These are phyloP conservation scores for Vitis hybrid DNA, from an alignment of 177 flowering plant species.

Conservation along the genomic window DNA sequence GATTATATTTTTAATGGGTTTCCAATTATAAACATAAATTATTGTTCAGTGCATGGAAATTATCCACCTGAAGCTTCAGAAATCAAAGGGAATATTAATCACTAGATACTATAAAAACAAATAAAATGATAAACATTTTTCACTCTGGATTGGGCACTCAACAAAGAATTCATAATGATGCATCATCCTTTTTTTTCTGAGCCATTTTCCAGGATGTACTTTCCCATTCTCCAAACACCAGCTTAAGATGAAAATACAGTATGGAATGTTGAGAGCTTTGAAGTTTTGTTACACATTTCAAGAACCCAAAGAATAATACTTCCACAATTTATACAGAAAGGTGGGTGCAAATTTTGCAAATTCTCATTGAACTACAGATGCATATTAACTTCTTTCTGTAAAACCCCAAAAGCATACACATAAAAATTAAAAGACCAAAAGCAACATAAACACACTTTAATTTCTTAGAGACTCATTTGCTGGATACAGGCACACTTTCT, in stretches of 20 bases:
- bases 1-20: no score
- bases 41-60: no score
- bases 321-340: conserved; percentile 4
- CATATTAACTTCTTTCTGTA: background rate
- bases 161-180: no score
- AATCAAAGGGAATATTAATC: no score
- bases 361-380: background rate
- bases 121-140: no score
- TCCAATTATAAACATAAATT: no score
- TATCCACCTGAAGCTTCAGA: no score
- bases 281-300: background rate
- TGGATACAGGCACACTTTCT: conserved; percentile 44
- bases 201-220: background rate
- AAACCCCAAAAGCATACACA: conserved; percentile 1
- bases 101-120: no score
- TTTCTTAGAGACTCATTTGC: conserved; percentile 35
- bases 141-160: no score
- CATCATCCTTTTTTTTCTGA: no score
- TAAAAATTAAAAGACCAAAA: conserved; percentile 8
- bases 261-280: background rate
- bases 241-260: background rate
- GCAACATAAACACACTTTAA: background rate
- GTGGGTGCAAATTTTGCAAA: no score
- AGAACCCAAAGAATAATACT: background rate
- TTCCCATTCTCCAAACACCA: background rate